These are phyloP conservation scores for Ramaria sp. DNA, from an alignment of 768 basidiomycete species.

Conservation along the genomic window DNA sequence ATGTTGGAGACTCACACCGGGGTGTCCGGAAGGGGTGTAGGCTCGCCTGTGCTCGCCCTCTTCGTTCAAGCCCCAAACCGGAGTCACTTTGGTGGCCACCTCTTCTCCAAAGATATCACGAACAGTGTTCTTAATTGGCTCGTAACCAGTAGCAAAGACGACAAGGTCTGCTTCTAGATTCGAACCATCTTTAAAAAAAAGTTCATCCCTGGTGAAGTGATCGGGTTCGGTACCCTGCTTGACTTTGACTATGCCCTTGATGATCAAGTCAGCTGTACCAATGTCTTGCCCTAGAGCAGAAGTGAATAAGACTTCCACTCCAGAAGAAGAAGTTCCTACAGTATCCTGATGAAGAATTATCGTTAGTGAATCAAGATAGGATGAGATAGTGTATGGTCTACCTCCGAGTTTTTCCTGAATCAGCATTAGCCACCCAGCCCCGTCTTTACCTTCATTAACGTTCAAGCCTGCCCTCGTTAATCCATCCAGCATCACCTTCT, in stretches of 20 bases:
- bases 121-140: conserved; percentile 21
- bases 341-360: neutral
- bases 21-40: conserved; percentile 32
- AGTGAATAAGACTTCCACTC: neutral
- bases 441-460: conserved; percentile 24
- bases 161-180: conserved; percentile 10
- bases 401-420: conserved; percentile 24
- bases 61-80: conserved; percentile 30
- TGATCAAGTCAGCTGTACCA: conserved; percentile 11
- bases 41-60: conserved; percentile 28
- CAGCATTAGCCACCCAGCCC: conserved; percentile 20
- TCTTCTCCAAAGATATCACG: conserved; percentile 26
- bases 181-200: conserved; percentile 11
- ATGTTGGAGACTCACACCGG: conserved; percentile 16
- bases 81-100: conserved; percentile 20
- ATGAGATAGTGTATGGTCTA: conserved; percentile 10
- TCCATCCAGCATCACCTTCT: conserved; percentile 25
- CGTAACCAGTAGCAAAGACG: conserved; percentile 22
- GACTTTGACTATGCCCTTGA: conserved; percentile 11
- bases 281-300: conserved; percentile 6
- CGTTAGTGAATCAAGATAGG: neutral
- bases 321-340: neutral
- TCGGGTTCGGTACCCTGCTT: conserved; percentile 8
- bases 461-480: conserved; percentile 26
- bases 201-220: neutral